phyloP scores from a whole-genome alignment of 805 yeast species.

The Starmera caribaea region DNA sequence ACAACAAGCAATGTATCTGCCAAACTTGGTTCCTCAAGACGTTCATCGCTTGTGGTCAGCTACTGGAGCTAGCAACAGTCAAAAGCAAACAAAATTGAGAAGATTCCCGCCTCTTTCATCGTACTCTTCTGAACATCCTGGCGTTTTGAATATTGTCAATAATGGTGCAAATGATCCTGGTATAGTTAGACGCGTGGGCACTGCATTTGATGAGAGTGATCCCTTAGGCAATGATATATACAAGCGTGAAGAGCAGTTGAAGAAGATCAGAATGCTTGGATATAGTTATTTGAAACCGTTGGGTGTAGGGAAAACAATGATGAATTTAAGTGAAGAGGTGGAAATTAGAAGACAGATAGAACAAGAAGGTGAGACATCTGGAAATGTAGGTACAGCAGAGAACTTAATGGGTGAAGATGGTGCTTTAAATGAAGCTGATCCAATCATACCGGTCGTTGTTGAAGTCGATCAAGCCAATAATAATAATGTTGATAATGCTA shows the following conservation, averaged over 20 bases:
- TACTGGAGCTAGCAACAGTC: slow-evolving; percentile 1
- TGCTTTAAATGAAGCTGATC: slow-evolving; percentile 2
- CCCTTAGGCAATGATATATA: neutral
- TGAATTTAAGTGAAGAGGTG: slow-evolving; percentile 22
- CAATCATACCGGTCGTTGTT: slow-evolving; percentile 1
- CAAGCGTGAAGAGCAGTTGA: slow-evolving; percentile 11
- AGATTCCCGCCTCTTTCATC: slow-evolving; percentile 47
- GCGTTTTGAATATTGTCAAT: slow-evolving; percentile 14
- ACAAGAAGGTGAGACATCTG: slow-evolving; percentile 10
- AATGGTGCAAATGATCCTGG: slow-evolving; percentile 1
- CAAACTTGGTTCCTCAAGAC: slow-evolving; percentile 35
- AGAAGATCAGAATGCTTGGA: slow-evolving; percentile 34
- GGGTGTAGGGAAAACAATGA: slow-evolving; percentile 49
- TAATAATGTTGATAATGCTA: slow-evolving; percentile 1
- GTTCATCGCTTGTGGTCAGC: slow-evolving; percentile 35
- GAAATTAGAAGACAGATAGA: slow-evolving; percentile 18
- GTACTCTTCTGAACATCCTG: slow-evolving; percentile 38
- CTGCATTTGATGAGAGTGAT: neutral
- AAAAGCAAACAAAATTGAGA: slow-evolving; percentile 3
- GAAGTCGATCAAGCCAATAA: neutral
- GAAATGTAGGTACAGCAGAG: slow-evolving; percentile 17
- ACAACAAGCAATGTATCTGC: slow-evolving; percentile 32
- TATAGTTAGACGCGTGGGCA: neutral
- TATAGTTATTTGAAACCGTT: slow-evolving; percentile 43
- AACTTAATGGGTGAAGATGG: slow-evolving; percentile 22